These are phyloP conservation scores for Solanum pennellii DNA, from an alignment of 257 asterid genomes.

Conservation along the genomic window DNA sequence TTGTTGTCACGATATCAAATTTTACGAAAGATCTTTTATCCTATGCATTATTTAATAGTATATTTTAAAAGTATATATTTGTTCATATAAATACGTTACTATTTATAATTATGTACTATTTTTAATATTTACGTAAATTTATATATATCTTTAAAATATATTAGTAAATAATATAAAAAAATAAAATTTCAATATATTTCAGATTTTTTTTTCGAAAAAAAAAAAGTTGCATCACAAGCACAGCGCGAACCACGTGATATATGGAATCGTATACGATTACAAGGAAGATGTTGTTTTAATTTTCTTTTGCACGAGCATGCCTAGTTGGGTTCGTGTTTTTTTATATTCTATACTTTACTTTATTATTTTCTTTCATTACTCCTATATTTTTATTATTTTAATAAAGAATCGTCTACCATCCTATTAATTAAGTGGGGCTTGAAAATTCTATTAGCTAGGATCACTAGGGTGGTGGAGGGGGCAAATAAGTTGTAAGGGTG, in stretches of 20 bases:
- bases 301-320: neutral
- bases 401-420: neutral
- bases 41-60: no score
- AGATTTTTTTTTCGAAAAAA: no score
- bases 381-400: neutral
- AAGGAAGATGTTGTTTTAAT: neutral
- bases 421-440: neutral
- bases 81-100: rapidly evolving
- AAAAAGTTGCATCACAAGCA: neutral
- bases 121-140: rapidly evolving
- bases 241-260: slow-evolving; percentile 50
- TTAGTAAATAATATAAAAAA: no score
- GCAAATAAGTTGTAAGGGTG: neutral
- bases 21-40: rapidly evolving
- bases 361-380: neutral
- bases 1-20: no score
- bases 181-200: no score
- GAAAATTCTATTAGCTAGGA: neutral
- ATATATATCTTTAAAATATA: no score
- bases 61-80: no score
- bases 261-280: slow-evolving; percentile 12
- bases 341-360: neutral
- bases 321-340: neutral
- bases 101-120: no score
- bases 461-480: neutral